Evolutionary conservation across 257 asterid species (phyloP), one percentile per base, ranked within the genome.

Genomic region (Capsicum chinense): DNA sequence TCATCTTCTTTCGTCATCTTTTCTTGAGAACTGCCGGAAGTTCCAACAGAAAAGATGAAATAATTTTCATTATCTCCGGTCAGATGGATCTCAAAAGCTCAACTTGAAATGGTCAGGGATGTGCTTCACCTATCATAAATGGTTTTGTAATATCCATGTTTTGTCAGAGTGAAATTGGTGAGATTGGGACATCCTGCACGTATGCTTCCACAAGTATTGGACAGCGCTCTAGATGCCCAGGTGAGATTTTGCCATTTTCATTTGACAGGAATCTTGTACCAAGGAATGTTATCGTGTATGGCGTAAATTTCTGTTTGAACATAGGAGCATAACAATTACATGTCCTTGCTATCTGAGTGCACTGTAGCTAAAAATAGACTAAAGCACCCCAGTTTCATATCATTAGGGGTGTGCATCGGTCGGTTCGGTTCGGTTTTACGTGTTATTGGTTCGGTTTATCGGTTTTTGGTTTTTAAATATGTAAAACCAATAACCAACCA

Each of bases 131-230:
- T 48, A 33, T 66, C 33, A 52, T 39, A 39, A 39, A 39, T 39
- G 9, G 48, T 26, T 76, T 52, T 76, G 58, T 9, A 21, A 19
- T 78, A 13, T 78, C 64, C 70, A 67, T 68, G 76, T 68, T 83
- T 54, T 68, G 78, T 76, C 92, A 96, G 98, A 90, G 97, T 96
- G 56, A 96, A 96, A 92, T 88, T 96, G 92, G 99, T 94, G 58
- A 92, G 99, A 90, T 82, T 96, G 86, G 99, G 99, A 56, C 99
- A 96, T 89, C 98, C 99, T 83, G 98, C 99, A 66, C 99, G 97
- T 79, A 90, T 96, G 86, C 98, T 96, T 86, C 98, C 98, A 86
- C 99, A 96, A 91, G 92, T 96, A 83, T 83, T 96, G 93, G 98
- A 93, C 37, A 92, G 97, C 86, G 95, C 98, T 90, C 91, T 96